These are phyloP conservation scores for Epichloe hybrida DNA, from an alignment of 2,329 filamentous ascomycete species.

Conservation along the genomic window DNA sequence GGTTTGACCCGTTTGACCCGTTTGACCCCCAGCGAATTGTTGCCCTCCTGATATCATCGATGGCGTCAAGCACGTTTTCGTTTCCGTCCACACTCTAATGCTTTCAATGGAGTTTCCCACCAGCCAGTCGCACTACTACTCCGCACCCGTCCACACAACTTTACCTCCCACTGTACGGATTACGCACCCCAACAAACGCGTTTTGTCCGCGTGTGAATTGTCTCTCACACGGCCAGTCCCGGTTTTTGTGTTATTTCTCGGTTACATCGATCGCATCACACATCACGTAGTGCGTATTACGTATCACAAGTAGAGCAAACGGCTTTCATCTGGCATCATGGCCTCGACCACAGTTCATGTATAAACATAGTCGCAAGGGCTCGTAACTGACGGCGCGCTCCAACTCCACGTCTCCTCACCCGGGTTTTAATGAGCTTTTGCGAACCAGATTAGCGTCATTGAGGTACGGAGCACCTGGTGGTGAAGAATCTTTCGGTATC, in stretches of 20 bases:
- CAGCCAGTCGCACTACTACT: neutral
- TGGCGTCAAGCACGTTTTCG: neutral
- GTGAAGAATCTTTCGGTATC: neutral
- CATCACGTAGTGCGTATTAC: neutral
- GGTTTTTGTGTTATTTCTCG: neutral
- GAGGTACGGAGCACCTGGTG: neutral
- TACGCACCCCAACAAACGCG: neutral
- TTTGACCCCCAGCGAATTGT: neutral
- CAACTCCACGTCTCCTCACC: neutral
- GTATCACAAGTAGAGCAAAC: neutral
- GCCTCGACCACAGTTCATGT: neutral
- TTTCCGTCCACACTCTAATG: neutral
- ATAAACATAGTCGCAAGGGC: neutral
- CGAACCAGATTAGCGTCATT: no score
- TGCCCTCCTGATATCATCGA: neutral
- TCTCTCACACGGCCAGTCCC: neutral
- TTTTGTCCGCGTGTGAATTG: neutral
- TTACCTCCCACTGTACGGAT: neutral
- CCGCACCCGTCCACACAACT: neutral
- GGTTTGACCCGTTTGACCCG: neutral
- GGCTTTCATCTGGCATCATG: neutral
- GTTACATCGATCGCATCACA: neutral
- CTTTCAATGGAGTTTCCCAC: neutral
- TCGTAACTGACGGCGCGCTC: neutral
- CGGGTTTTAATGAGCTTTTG: no score